Evolutionary conservation across 2,329 filamentous ascomycete genomes (phyloP).

Genomic region (Fusarium chuoi): DNA sequence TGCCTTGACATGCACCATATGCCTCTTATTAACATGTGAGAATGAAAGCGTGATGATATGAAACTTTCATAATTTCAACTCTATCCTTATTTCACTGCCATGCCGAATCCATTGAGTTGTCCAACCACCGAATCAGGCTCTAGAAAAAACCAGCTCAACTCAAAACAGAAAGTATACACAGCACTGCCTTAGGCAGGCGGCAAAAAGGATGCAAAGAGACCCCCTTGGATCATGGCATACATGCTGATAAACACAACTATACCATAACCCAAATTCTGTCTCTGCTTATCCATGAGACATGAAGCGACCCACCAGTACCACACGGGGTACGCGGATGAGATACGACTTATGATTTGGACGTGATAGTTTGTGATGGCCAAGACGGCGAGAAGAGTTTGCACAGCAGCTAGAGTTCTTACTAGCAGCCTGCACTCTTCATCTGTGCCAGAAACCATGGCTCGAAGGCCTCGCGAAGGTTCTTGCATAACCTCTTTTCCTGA

Average conservation of each 20-base stretch:
- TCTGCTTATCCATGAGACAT: conserved; percentile 50
- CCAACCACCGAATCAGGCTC: background rate
- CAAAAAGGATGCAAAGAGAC: conserved; percentile 88
- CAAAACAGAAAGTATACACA: background rate
- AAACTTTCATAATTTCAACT: background rate
- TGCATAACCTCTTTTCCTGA: conserved; percentile 64
- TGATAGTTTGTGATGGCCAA: conserved; percentile 85
- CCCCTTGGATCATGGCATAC: conserved; percentile 85
- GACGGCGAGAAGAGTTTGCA: conserved; percentile 76
- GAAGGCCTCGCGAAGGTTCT: conserved; percentile 27
- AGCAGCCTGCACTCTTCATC: conserved; percentile 44
- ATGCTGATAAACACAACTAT: conserved; percentile 77
- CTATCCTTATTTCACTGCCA: background rate
- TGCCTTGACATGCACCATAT: background rate
- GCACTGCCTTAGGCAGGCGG: conserved; percentile 75
- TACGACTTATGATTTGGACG: conserved; percentile 90
- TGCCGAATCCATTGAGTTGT: background rate
- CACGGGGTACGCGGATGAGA: conserved; percentile 87
- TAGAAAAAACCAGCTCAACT: background rate
- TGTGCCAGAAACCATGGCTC: background rate
- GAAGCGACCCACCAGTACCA: conserved; percentile 87
- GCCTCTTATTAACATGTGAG: background rate
- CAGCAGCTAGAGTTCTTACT: conserved; percentile 70
- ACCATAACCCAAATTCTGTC: conserved; percentile 47
- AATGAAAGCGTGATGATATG: background rate